These are phyloP conservation scores for Coemansia sp. DNA, from an alignment of 192 early-diverging fungal species.

Conservation along the genomic window DNA sequence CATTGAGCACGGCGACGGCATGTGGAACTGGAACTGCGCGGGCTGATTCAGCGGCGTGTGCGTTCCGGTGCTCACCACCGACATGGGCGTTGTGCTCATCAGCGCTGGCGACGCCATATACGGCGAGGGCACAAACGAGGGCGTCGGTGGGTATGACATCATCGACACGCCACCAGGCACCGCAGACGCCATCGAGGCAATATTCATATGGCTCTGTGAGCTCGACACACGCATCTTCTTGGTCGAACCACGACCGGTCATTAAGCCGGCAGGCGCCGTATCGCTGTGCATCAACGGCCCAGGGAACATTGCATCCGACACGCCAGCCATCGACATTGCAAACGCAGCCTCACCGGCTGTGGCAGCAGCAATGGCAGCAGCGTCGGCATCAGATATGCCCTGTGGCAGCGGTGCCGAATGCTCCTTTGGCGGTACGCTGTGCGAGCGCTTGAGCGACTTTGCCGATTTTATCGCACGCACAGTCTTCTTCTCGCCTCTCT, in stretches of 20 bases:
- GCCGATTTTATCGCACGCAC: conserved; percentile 37
- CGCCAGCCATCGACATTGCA: background rate
- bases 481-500: conserved; percentile 45
- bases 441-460: conserved; percentile 56
- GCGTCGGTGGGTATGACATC: conserved; percentile 35
- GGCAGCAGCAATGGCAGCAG: conserved; percentile 8
- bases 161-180: conserved; percentile 13
- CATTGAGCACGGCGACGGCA: conserved; percentile 53
- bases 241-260: conserved; percentile 21
- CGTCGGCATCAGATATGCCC: conserved; percentile 6
- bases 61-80: conserved; percentile 26
- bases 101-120: conserved; percentile 41
- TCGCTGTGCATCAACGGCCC: conserved; percentile 35
- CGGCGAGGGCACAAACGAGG: conserved; percentile 43
- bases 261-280: conserved; percentile 22
- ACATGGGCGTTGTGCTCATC: conserved; percentile 37
- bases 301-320: conserved; percentile 14
- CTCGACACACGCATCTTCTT: conserved; percentile 57
- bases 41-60: conserved; percentile 47
- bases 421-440: conserved; percentile 55
- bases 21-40: conserved; percentile 51
- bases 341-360: conserved; percentile 10
- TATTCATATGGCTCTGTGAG: conserved; percentile 39
- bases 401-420: conserved; percentile 20
- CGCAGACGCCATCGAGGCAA: conserved; percentile 15